phyloP scores from a whole-genome alignment of 345 rosid species.

The Excoecaria agallocha region DNA sequence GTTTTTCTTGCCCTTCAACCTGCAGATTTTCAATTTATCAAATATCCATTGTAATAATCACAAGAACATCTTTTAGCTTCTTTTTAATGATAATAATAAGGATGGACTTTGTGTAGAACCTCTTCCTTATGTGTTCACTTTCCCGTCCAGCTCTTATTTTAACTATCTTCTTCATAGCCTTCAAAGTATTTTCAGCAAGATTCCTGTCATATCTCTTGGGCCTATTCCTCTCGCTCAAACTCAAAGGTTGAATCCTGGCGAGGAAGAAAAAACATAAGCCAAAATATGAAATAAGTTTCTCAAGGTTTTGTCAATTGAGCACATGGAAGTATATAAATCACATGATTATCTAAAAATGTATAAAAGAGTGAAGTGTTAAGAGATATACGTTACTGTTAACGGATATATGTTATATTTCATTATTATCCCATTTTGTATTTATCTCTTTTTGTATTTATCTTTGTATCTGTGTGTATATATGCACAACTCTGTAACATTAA shows the following conservation, averaged over 20 bases:
- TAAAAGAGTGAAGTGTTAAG: not conserved
- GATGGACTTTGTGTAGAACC: slow-evolving; percentile 32
- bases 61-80: not conserved
- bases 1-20: slow-evolving; percentile 52
- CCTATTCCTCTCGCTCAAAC: slow-evolving; percentile 91
- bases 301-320: not conserved
- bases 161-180: slow-evolving; percentile 87
- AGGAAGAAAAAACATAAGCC: not conserved
- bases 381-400: no score
- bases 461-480: no score
- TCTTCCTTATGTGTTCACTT: slow-evolving; percentile 44
- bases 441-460: no score
- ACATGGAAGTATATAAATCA: not conserved
- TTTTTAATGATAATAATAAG: not conserved
- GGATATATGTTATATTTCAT: no score
- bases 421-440: no score
- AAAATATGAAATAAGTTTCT: not conserved
- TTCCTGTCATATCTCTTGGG: slow-evolving; percentile 95
- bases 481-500: no score
- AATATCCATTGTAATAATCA: not conserved
- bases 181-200: slow-evolving; percentile 60
- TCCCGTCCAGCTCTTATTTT: slow-evolving; percentile 63
- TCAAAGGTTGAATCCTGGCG: slow-evolving; percentile 80
- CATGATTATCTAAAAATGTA: not conserved
- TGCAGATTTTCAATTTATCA: slow-evolving; percentile 22